These are phyloP conservation scores for Brachypodium distachyon DNA, from an alignment of 202 grass and related monocot species.

Conservation along the genomic window DNA sequence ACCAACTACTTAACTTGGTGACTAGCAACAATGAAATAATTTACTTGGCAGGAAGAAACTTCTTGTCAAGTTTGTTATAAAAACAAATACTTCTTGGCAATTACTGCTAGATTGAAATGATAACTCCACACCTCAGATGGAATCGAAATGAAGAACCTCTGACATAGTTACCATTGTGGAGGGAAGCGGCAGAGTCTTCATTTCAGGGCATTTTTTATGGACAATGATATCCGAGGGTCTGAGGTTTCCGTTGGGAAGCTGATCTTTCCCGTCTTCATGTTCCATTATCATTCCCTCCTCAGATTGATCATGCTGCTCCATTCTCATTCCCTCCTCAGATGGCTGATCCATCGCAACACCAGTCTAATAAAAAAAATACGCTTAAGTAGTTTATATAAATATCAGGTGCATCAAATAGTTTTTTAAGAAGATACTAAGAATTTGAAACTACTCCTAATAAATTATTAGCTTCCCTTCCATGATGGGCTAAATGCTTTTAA, in stretches of 20 bases:
- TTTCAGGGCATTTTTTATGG: background rate
- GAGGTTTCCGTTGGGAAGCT: background rate
- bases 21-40: background rate
- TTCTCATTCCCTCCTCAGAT: background rate
- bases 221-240: background rate
- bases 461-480: too few relatives aligned
- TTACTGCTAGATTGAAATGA: background rate
- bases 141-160: background rate
- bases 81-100: too few relatives aligned
- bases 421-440: too few relatives aligned
- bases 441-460: too few relatives aligned
- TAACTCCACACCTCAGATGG: background rate
- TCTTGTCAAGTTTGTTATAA: too few relatives aligned
- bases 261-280: background rate
- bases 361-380: background rate
- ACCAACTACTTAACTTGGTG: background rate
- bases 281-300: too few relatives aligned
- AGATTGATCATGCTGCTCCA: background rate
- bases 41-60: background rate
- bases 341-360: background rate
- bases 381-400: background rate
- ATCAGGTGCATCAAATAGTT: too few relatives aligned
- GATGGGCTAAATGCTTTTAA: too few relatives aligned
- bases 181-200: background rate
- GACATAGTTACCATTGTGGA: background rate